Percentiles rank a stretch among this genome's conserved stretches.
Conservation (phyloP, 163 green algal species). For the Prototheca cutis region DNA sequence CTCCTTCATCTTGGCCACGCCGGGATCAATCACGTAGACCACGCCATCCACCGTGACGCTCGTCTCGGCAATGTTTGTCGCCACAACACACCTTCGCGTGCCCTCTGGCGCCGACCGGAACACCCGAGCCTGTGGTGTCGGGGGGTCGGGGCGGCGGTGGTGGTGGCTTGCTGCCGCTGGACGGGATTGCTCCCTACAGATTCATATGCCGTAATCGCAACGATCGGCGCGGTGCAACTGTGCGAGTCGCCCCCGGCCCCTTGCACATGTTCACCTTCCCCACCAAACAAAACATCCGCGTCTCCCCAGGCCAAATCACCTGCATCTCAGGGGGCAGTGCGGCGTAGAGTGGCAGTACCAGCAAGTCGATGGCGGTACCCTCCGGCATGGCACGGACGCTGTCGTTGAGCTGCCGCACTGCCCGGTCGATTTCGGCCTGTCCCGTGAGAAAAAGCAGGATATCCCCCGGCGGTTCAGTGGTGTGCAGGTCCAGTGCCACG, state of each 20-base stretch:
- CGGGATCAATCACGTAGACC: slow-evolving; percentile 85
- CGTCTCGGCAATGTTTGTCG: slow-evolving; percentile 95
- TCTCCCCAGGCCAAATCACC: too few relatives aligned
- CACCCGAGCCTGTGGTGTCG: slow-evolving; percentile 51
- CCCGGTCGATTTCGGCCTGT: slow-evolving; percentile 85
- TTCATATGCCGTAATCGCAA: neutral
- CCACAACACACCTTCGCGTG: slow-evolving; percentile 72
- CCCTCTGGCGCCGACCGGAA: slow-evolving; percentile 60
- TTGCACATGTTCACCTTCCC: slow-evolving; percentile 7
- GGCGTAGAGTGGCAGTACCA: slow-evolving; percentile 69
- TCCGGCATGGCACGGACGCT: neutral
- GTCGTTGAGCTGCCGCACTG: slow-evolving; percentile 45
- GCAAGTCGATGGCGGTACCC: slow-evolving; percentile 12
- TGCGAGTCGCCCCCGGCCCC: neutral
- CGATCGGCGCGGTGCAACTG: neutral
- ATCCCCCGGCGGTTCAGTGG: slow-evolving; percentile 47
- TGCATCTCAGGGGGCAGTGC: slow-evolving; percentile 68
- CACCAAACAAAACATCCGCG: too few relatives aligned
- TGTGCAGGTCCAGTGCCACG: slow-evolving; percentile 70
- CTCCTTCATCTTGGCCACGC: slow-evolving; percentile 83
- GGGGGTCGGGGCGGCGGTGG: neutral
- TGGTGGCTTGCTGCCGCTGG: neutral
- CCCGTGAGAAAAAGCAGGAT: slow-evolving; percentile 92
- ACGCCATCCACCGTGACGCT: slow-evolving; percentile 87
- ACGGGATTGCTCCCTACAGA: neutral